Evolutionary conservation across 441 rosid genomes (phyloP).

Genomic region (Manihot esculenta): DNA sequence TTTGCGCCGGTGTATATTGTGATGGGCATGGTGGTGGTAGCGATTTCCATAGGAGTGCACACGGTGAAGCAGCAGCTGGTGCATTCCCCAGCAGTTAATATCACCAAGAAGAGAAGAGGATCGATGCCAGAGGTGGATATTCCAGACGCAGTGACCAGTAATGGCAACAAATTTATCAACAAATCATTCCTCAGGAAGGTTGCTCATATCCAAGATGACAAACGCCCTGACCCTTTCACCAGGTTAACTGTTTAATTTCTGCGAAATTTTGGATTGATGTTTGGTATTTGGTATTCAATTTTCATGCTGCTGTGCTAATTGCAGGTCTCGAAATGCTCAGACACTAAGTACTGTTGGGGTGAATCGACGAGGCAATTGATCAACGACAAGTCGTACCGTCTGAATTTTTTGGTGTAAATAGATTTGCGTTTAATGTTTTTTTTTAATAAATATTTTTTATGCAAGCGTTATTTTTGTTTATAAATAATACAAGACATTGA

Average conservation of each 20-base stretch:
- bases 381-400: too few species aligned
- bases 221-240: conserved; percentile 12
- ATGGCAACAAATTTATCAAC: conserved; percentile 15
- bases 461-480: too few species aligned
- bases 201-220: conserved; percentile 20
- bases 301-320: too few species aligned
- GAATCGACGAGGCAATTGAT: not conserved
- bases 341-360: not conserved
- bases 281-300: too few species aligned
- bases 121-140: conserved; percentile 22
- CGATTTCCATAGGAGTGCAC: conserved; percentile 19
- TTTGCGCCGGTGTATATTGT: conserved; percentile 23
- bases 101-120: conserved; percentile 27
- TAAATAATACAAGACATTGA: too few species aligned
- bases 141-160: conserved; percentile 10
- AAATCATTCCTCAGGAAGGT: conserved; percentile 31
- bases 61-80: conserved; percentile 26
- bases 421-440: too few species aligned
- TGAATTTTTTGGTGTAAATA: too few species aligned
- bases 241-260: not conserved
- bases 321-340: not conserved
- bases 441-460: too few species aligned
- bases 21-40: conserved; percentile 21
- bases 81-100: conserved; percentile 19
- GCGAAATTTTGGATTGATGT: too few species aligned